phyloP scores from a whole-genome alignment of 495 filamentous ascomycete genomes.

The Entonaema liquescens region DNA sequence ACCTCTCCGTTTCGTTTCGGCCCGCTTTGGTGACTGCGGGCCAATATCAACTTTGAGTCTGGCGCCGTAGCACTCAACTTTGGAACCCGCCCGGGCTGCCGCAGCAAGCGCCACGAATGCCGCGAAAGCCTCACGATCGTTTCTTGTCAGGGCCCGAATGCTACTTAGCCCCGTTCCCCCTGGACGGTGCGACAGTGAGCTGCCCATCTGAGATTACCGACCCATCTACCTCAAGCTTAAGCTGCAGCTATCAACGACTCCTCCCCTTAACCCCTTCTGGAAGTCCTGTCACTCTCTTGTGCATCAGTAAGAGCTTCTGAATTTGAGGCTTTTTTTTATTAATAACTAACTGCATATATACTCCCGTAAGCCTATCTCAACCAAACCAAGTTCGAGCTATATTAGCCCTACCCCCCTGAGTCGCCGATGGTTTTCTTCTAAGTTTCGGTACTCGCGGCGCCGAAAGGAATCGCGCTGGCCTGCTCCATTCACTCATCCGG shows the following conservation, averaged over 20 bases:
- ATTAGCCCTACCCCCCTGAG: conserved; percentile 2
- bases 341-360: conserved; percentile 6
- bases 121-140: conserved; percentile 18
- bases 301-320: not conserved
- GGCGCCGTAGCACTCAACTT: not conserved
- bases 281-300: not conserved
- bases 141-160: conserved; percentile 10
- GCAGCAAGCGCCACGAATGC: conserved; percentile 26
- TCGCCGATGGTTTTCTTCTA: conserved; percentile 8
- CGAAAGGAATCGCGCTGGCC: conserved; percentile 6
- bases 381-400: not conserved
- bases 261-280: conserved; percentile 10
- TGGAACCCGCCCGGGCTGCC: not conserved
- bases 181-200: conserved; percentile 17
- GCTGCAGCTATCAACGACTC: not conserved
- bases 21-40: conserved; percentile 26
- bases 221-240: not conserved
- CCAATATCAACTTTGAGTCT: conserved; percentile 10
- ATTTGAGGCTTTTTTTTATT: conserved; percentile 3
- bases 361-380: not conserved
- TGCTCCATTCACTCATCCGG: conserved; percentile 9
- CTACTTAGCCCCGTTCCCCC: conserved; percentile 7
- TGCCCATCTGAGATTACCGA: conserved; percentile 37
- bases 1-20: conserved; percentile 21
- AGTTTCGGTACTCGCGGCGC: conserved; percentile 18